Evolutionary conservation across 2,329 filamentous ascomycete species (phyloP).

Genomic region (Penicillium hordei): DNA sequence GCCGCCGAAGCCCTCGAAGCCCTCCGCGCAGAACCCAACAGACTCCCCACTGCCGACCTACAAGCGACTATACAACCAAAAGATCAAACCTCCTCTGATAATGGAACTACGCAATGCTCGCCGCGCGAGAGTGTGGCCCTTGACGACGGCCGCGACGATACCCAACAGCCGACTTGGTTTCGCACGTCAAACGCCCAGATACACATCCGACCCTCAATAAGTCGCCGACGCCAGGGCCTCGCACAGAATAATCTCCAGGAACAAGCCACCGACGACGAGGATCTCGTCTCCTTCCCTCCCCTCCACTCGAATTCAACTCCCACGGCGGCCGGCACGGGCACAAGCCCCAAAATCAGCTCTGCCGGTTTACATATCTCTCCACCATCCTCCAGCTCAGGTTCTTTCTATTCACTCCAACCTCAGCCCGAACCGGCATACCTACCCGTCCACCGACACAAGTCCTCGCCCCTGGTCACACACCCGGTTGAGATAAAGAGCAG

Average conservation of each 20-base stretch:
- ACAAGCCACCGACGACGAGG: slow-evolving; percentile 82
- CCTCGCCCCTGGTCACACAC: slow-evolving; percentile 40
- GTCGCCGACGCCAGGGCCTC: slow-evolving; percentile 38
- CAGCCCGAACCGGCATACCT: slow-evolving; percentile 38
- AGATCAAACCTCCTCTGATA: slow-evolving; percentile 7
- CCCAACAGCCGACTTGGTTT: slow-evolving; percentile 21
- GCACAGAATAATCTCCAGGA: slow-evolving; percentile 61
- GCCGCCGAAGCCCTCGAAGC: slow-evolving; percentile 22
- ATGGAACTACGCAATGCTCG: slow-evolving; percentile 10
- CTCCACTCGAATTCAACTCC: slow-evolving; percentile 36
- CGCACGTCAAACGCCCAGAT: slow-evolving; percentile 18
- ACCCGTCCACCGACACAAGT: slow-evolving; percentile 36
- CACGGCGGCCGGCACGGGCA: slow-evolving; percentile 13
- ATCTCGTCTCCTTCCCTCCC: slow-evolving; percentile 65
- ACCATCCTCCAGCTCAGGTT: slow-evolving; percentile 61
- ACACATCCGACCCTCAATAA: slow-evolving; percentile 22
- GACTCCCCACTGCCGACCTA: slow-evolving; percentile 8
- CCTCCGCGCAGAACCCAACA: slow-evolving; percentile 10
- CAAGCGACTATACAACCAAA: slow-evolving; percentile 5
- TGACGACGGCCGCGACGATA: slow-evolving; percentile 14
- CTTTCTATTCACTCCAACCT: slow-evolving; percentile 56
- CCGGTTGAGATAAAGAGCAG: slow-evolving; percentile 34
- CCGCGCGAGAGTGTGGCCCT: slow-evolving; percentile 10
- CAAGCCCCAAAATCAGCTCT: slow-evolving; percentile 16
- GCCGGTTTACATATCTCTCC: slow-evolving; percentile 33